Base-by-base conservation (phyloP, 2,329 filamentous ascomycete species). In the Aspergillus carbonarius region DNA sequence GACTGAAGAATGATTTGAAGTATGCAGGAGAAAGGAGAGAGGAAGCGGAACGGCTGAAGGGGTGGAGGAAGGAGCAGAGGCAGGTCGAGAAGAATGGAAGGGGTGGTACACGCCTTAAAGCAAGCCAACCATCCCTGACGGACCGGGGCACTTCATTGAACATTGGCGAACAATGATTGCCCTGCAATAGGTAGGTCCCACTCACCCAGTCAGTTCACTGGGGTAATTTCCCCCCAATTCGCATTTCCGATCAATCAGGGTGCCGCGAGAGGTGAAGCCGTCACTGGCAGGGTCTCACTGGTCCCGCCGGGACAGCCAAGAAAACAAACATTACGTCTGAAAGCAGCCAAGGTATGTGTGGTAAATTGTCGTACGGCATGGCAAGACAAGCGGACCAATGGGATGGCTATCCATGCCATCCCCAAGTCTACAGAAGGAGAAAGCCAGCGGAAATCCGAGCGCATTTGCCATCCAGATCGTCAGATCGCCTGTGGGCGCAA, bases 1-100 rank as follows among this genome's bases (percentile, higher is more conserved):
- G 63, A 64, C 63, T 60, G 55, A 47, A 40, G 46, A 35, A 48
- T 35, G 55, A 46, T 20, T 46, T 52, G 54, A 60, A 54, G 46
- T 51, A 57, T 17, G 42, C 42, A 42, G 20, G 27, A 59, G n/a
- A 58, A 49, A 53, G 25, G 55, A 44, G 56, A 58, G 56, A 63
- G 46, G 25, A 42, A 37, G 49, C 23, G n/a, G 34, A 51, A 51
- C 39, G 49, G 35, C 18, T 37, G 49, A 40, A 17, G 39, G 40
- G 35, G 35, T 27, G 27, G 53, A 57, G 40, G 47, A 18, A 42
- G 46, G 25, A 46, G 42, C 46, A 42, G 48, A 57, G 50, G 20
- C 32, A 57, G 40, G 35, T 20, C 54, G 30, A 44, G 47, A 40
- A 20, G 27, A 32, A 54, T 30, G 54, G 37, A 20, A 54, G 46